Base-by-base conservation (phyloP, 2,329 filamentous ascomycete genomes). In the Venturia pyrina region DNA sequence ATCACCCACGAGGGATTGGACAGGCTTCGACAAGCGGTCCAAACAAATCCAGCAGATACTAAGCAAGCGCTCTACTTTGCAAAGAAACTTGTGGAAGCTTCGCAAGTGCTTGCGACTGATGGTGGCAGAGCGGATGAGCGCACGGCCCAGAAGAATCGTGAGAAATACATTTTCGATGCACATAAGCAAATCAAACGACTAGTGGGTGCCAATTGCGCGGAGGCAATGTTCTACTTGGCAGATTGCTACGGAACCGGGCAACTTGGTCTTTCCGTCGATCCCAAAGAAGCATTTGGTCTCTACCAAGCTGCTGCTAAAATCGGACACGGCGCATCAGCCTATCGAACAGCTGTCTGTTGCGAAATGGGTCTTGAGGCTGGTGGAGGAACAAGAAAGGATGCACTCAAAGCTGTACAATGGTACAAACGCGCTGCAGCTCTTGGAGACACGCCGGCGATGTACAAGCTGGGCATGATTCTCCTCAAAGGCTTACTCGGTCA, bases 391-490 rank as follows among this genome's bases (percentile, higher is more conserved):
- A 87, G 91, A 67, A 90, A 89, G 71, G 95, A 99, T 73, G 91
- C 91, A 0, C 78, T 93, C 69, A 98, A 98, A 78, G 93, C 95
- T 1, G 93, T 98, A 24, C 93, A 98, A 75, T 99, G 95, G 95
- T 99, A 99, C 77, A 92, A 93, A 75, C 89, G 93, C 56, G 92
- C 95, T 7, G 93, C 95, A 13, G 89, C 89, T 15, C 82, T 98
- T 2, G 93, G 95, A 3, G 93, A 99, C 73, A 89, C 89, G 1
- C 90, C 93, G 0, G 95, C 93, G 40, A 96, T 98, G 91, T 99
- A 97, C 80, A 99, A 99, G 78, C 87, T 98, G 77, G 95, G 95
- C 67, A 96, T 97, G 88, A 96, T 99, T 70, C 80, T 91, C 68
- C 84, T 98, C 65, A 98, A 98, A 76, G 95, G 93, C 13, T 82